Evolutionary conservation across 768 basidiomycete genomes (phyloP).

Genomic region (Suillus plorans): DNA sequence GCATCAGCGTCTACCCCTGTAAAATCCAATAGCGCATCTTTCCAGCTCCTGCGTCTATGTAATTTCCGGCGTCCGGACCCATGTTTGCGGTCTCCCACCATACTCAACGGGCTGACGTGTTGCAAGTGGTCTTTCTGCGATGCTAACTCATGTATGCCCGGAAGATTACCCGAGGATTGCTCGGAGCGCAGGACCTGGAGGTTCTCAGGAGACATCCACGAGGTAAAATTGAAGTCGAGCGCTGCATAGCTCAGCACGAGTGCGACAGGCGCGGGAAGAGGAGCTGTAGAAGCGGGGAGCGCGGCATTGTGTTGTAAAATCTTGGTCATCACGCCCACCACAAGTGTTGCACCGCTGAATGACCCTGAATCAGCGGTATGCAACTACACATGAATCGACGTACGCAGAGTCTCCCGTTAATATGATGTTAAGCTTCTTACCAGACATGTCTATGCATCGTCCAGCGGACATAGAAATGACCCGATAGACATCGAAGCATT

Average conservation of each 20-base stretch:
- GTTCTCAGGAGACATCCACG: conserved; percentile 90
- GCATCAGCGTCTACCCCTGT: conserved; percentile 38
- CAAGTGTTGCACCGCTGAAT: conserved; percentile 82
- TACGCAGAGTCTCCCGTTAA: conserved; percentile 97
- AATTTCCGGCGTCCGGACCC: conserved; percentile 39
- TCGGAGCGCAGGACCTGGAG: conserved; percentile 84
- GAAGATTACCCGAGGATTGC: conserved; percentile 80
- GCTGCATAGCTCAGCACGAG: conserved; percentile 89
- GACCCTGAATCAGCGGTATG: conserved; percentile 13
- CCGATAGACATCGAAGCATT: conserved; percentile 88
- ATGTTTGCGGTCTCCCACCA: conserved; percentile 72
- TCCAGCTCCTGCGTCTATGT: conserved; percentile 59
- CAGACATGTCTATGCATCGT: conserved; percentile 82
- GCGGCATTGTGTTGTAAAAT: conserved; percentile 64
- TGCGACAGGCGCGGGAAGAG: conserved; percentile 72
- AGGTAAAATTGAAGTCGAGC: conserved; percentile 97
- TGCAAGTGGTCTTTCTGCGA: conserved; percentile 87
- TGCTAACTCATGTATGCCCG: conserved; percentile 66
- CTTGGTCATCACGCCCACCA: conserved; percentile 80
- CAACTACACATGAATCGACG: conserved; percentile 34
- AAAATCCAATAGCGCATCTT: conserved; percentile 52
- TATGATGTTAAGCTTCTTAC: conserved; percentile 74
- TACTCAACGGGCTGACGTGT: conserved; percentile 87
- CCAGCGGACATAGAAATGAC: conserved; percentile 81
- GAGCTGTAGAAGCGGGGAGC: conserved; percentile 25